Percentiles rank a stretch among this genome's conserved stretches.
phyloP scores from a whole-genome alignment of 2,329 filamentous ascomycete species.

The Alternaria ventricosa region DNA sequence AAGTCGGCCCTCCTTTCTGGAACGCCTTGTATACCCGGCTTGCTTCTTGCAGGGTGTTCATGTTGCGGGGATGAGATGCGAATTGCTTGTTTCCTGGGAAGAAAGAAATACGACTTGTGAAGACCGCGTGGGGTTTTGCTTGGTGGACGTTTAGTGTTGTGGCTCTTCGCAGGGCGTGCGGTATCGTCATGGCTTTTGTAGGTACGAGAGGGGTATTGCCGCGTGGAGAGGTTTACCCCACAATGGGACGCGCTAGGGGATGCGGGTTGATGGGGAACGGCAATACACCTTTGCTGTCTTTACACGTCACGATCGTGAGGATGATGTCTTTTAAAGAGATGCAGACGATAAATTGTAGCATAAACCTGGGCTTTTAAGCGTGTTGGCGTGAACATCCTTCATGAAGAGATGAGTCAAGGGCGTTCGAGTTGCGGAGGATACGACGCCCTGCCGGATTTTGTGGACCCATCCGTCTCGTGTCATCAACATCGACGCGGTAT shows the following conservation, averaged over 20 bases:
- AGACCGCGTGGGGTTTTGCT: background rate
- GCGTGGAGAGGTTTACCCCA: conserved; percentile 22
- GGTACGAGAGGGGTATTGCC: conserved; percentile 5
- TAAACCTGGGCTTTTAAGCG: background rate
- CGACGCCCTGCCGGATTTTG: background rate
- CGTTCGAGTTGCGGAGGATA: background rate
- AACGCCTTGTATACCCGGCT: conserved; percentile 62
- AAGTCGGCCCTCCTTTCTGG: conserved; percentile 56
- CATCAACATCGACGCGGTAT: background rate
- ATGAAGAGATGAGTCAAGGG: background rate
- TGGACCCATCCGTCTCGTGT: background rate
- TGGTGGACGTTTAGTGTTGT: background rate
- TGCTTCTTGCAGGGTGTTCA: conserved; percentile 59
- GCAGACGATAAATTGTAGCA: background rate
- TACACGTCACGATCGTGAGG: background rate
- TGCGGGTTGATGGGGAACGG: background rate
- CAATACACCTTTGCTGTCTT: background rate
- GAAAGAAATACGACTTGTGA: background rate
- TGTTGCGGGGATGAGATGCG: conserved; percentile 21
- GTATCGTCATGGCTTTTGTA: conserved; percentile 20
- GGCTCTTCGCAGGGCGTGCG: conserved; percentile 5
- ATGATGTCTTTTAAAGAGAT: fast-evolving
- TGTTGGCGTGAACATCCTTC: background rate
- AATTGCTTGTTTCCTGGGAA: background rate
- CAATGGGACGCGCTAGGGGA: conserved; percentile 19